Evolutionary conservation across 345 rosid species (phyloP).

Genomic region (Eucalyptus cloeziana): DNA sequence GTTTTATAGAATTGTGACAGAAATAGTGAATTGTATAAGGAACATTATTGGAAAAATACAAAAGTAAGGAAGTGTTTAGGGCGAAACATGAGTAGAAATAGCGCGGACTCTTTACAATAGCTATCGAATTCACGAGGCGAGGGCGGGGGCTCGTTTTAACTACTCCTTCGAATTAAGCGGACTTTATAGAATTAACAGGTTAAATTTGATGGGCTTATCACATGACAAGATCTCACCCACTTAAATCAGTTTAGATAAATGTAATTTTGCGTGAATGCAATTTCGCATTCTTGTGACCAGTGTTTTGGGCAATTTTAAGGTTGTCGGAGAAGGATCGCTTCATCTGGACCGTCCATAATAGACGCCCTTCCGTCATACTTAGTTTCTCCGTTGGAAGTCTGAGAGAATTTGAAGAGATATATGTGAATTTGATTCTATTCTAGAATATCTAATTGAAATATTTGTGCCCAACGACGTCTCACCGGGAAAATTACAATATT

Average conservation of each 20-base stretch:
- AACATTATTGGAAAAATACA: background rate
- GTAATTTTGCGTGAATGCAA: background rate
- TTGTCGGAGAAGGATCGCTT: background rate
- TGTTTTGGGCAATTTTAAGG: background rate
- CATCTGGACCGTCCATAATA: background rate
- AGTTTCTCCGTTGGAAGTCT: background rate
- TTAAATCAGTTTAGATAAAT: background rate
- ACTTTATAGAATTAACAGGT: background rate
- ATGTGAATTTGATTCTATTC: background rate
- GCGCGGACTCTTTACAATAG: background rate
- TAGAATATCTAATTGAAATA: background rate
- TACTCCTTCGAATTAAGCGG: background rate
- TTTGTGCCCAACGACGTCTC: background rate
- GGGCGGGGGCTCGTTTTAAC: background rate
- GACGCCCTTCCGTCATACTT: too few relatives aligned
- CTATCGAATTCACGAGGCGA: background rate
- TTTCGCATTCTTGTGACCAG: too few relatives aligned
- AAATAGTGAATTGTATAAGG: too few relatives aligned
- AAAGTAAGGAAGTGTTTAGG: background rate
- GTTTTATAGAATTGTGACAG: too few relatives aligned
- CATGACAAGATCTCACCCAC: background rate
- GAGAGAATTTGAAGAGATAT: background rate
- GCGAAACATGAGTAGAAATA: background rate
- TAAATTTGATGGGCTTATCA: background rate
- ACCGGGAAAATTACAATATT: background rate